Conservation (phyloP, 352 stramenopile genomes). For the Thalassiosira hispida region DNA sequence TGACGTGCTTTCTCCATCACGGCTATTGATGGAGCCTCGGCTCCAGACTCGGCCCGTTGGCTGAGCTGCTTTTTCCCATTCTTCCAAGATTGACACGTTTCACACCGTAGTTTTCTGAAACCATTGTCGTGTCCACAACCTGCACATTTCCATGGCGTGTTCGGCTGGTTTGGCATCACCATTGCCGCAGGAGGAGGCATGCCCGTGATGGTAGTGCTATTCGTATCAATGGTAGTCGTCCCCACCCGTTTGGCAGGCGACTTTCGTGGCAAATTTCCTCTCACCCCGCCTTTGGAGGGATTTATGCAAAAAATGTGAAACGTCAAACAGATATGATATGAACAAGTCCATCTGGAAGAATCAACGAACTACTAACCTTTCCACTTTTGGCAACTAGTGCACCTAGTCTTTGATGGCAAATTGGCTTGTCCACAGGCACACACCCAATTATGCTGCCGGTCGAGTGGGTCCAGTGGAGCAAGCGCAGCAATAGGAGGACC, state of each 20-base stretch:
- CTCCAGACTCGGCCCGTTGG: neutral
- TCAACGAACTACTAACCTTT: neutral
- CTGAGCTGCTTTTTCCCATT: conserved; percentile 2
- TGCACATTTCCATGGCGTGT: conserved; percentile 24
- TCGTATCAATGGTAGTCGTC: neutral
- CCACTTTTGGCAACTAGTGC: conserved; percentile 3
- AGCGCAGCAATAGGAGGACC: no score
- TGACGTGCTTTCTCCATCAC: neutral
- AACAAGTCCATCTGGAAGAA: neutral
- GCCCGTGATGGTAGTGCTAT: neutral
- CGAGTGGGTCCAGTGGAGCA: no score
- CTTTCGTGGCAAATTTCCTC: conserved; percentile 5
- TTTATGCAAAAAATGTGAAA: neutral
- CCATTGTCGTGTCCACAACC: conserved; percentile 12
- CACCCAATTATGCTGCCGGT: neutral
- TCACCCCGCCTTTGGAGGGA: conserved; percentile 22
- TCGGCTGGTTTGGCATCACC: neutral
- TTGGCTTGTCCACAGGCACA: conserved; percentile 3
- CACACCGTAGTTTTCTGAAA: conserved; percentile 20
- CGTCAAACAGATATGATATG: neutral
- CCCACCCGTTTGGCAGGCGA: neutral
- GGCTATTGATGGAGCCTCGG: neutral
- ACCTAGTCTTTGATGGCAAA: neutral
- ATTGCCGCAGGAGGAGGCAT: neutral
- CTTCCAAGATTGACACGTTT: conserved; percentile 18